These are phyloP conservation scores for Naganishia kalamii DNA, from an alignment of 768 basidiomycete species.

Conservation along the genomic window DNA sequence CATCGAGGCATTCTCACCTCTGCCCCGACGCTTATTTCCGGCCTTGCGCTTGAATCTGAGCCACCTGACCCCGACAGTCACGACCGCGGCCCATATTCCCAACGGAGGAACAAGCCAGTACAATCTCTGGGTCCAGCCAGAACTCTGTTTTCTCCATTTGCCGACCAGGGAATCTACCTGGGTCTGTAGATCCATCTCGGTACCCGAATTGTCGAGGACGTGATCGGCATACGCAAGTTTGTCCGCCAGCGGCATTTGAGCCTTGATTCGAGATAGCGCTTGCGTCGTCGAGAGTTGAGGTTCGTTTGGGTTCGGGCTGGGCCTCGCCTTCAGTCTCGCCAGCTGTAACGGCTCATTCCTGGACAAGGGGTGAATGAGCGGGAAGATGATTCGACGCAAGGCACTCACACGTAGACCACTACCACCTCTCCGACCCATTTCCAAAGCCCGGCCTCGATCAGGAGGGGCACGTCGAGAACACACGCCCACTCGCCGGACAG, in stretches of 20 bases:
- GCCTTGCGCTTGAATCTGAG: neutral
- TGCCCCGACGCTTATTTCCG: constrained; percentile 4
- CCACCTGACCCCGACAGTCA: neutral
- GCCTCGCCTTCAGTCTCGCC: constrained; percentile 67
- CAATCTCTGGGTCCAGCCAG: constrained; percentile 48
- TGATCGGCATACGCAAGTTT: constrained; percentile 80
- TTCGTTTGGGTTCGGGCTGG: constrained; percentile 50
- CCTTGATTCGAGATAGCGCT: constrained; percentile 65
- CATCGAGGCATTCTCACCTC: constrained; percentile 6
- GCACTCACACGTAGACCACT: constrained; percentile 79
- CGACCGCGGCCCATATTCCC: constrained; percentile 44
- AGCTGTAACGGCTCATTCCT: constrained; percentile 81
- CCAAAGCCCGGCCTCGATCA: constrained; percentile 83
- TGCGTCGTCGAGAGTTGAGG: constrained; percentile 56
- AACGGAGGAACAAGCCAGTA: constrained; percentile 54
- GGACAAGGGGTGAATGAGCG: neutral
- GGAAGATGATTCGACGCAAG: neutral
- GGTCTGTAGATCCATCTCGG: constrained; percentile 58
- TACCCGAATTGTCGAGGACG: constrained; percentile 83
- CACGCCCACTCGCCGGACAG: constrained; percentile 68
- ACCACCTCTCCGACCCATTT: constrained; percentile 74
- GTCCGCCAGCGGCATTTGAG: constrained; percentile 70
- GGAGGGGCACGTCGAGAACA: constrained; percentile 81
- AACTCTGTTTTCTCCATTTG: constrained; percentile 45
- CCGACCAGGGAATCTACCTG: constrained; percentile 53